Evolutionary conservation across 495 filamentous ascomycete genomes (phyloP).

Genomic region (Viridothelium virens): DNA sequence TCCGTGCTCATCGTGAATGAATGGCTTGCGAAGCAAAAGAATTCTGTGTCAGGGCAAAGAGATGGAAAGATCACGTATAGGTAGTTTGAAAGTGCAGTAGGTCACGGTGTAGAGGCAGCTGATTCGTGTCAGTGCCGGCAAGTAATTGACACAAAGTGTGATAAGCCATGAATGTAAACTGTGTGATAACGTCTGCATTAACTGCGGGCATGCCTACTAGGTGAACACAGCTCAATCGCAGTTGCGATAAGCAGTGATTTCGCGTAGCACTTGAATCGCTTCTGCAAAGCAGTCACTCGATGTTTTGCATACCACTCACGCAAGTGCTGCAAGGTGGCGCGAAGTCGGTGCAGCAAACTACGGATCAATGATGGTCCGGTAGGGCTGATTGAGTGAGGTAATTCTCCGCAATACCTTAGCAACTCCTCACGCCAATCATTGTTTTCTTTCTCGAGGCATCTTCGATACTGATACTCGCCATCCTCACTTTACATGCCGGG

Average conservation of each 20-base stretch:
- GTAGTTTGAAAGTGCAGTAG: background rate
- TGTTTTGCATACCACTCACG: no score
- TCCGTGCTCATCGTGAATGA: background rate
- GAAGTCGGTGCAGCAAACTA: background rate
- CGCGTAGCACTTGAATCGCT: background rate
- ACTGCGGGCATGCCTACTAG: background rate
- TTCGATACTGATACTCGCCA: no score
- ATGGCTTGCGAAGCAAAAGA: no score
- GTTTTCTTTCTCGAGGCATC: no score
- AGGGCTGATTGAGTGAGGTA: background rate
- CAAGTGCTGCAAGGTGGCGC: no score
- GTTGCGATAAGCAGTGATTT: background rate
- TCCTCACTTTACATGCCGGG: no score
- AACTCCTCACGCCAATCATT: no score
- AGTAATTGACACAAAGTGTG: background rate
- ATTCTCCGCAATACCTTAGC: background rate
- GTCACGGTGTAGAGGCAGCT: background rate
- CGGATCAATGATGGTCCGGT: conserved; percentile 2
- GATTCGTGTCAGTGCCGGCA: background rate
- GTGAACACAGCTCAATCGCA: background rate
- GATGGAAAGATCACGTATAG: background rate
- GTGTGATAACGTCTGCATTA: background rate
- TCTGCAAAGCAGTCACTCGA: background rate
- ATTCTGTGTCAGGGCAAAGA: background rate
- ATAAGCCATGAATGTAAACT: background rate